Percentiles rank a stretch among this genome's conserved stretches.
phyloP scores from a whole-genome alignment of 345 rosid genomes.

The Salix udensis region DNA sequence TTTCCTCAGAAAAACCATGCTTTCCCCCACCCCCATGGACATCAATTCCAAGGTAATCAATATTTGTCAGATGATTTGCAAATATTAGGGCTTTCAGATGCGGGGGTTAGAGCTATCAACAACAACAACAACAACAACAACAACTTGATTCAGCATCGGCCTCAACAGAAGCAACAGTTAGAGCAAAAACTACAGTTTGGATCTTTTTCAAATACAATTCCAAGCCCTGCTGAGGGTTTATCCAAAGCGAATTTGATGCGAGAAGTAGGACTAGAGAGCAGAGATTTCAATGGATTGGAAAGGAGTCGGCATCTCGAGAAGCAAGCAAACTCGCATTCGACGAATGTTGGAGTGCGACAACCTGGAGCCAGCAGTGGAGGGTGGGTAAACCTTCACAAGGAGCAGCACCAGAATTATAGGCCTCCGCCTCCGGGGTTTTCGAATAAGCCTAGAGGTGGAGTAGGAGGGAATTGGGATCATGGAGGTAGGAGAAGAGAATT shows the following conservation, averaged over 20 bases:
- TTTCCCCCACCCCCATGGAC: slow-evolving; percentile 18
- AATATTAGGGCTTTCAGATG: slow-evolving; percentile 45
- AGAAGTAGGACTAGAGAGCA: slow-evolving; percentile 19
- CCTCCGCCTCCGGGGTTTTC: slow-evolving; percentile 47
- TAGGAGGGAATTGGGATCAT: slow-evolving; percentile 29
- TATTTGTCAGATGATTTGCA: slow-evolving; percentile 41
- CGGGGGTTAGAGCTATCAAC: slow-evolving; percentile 13
- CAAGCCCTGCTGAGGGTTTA: slow-evolving; percentile 27
- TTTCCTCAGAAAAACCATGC: slow-evolving; percentile 35
- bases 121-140: background rate
- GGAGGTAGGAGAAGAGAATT: slow-evolving; percentile 28
- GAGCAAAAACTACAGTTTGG: slow-evolving; percentile 56
- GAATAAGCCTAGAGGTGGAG: slow-evolving; percentile 26
- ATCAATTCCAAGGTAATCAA: slow-evolving; percentile 16
- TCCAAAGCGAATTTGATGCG: slow-evolving; percentile 32
- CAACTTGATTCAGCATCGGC: slow-evolving; percentile 30
- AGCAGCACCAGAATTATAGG: slow-evolving; percentile 15
- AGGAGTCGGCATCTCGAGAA: slow-evolving; percentile 33
- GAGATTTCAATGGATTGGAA: slow-evolving; percentile 24
- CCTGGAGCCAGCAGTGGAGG: slow-evolving; percentile 23
- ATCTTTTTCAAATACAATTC: slow-evolving; percentile 46
- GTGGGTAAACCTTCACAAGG: slow-evolving; percentile 24
- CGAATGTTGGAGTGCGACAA: slow-evolving; percentile 31
- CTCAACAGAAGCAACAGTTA: slow-evolving; percentile 32
- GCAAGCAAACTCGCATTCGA: slow-evolving; percentile 23